These are phyloP conservation scores for Paracoccidioides brasiliensis DNA, from an alignment of 2,329 filamentous ascomycete genomes.

Conservation along the genomic window DNA sequence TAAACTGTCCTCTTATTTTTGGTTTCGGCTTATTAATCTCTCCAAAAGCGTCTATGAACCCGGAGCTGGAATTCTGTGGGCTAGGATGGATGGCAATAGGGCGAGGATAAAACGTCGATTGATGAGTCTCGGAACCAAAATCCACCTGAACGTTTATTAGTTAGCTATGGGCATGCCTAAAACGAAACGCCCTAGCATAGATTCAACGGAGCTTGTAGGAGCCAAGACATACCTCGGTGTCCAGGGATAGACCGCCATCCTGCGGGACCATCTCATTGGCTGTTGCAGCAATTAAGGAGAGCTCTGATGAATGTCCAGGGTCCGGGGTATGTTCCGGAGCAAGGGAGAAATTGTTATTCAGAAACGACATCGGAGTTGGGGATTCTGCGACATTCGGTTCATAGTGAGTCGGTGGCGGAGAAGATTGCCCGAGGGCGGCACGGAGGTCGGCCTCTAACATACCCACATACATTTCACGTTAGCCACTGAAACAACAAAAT, in stretches of 20 bases:
- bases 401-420: background rate
- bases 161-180: background rate
- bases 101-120: slow-evolving; percentile 27
- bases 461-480: background rate
- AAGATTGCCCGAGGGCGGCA: background rate
- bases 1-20: slow-evolving; percentile 44
- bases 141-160: slow-evolving; percentile 20
- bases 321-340: slow-evolving; percentile 24
- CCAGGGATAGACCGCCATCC: slow-evolving; percentile 19
- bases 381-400: slow-evolving; percentile 3
- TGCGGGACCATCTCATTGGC: slow-evolving; percentile 35
- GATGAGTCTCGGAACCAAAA: slow-evolving; percentile 27
- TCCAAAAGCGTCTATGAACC: slow-evolving; percentile 30
- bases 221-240: slow-evolving; percentile 19
- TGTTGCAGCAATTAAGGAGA: slow-evolving; percentile 35
- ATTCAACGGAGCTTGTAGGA: slow-evolving; percentile 11
- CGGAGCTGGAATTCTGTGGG: slow-evolving; percentile 21
- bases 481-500: background rate
- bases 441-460: slow-evolving; percentile 1
- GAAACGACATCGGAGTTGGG: slow-evolving; percentile 20
- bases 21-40: slow-evolving; percentile 29
- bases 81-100: slow-evolving; percentile 33
- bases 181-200: background rate
- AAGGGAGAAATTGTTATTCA: slow-evolving; percentile 21
- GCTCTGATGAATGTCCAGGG: slow-evolving; percentile 28